phyloP scores from a whole-genome alignment of 805 yeast genomes.

The Monosporozyma servazzii region DNA sequence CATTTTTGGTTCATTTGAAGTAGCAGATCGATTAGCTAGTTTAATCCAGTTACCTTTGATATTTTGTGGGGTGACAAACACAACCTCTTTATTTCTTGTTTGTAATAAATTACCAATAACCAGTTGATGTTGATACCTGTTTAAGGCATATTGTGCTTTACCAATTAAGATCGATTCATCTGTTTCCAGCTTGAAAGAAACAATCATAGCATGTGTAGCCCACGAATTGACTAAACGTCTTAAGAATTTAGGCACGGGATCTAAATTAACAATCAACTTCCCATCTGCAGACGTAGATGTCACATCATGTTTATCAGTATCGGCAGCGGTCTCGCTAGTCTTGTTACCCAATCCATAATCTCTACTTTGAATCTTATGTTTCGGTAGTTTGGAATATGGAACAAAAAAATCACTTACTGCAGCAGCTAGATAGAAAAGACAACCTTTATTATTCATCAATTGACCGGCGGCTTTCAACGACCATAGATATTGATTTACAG shows the following conservation, averaged over 20 bases:
- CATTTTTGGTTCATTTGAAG: slow-evolving; percentile 18
- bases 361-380: slow-evolving; percentile 88
- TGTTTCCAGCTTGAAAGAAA: slow-evolving; percentile 89
- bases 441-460: slow-evolving; percentile 48
- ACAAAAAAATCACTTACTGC: slow-evolving; percentile 96
- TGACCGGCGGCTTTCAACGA: slow-evolving; percentile 63
- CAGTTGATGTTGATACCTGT: slow-evolving; percentile 81
- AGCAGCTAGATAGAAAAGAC: slow-evolving; percentile 85
- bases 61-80: slow-evolving; percentile 47
- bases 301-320: background rate
- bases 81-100: slow-evolving; percentile 80
- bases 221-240: slow-evolving; percentile 81
- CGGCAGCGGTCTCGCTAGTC: slow-evolving; percentile 35
- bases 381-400: slow-evolving; percentile 77
- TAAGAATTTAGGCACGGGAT: slow-evolving; percentile 93
- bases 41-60: slow-evolving; percentile 40
- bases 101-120: slow-evolving; percentile 91
- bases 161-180: slow-evolving; percentile 59
- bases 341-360: slow-evolving; percentile 39
- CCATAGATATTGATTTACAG: slow-evolving; percentile 88
- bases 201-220: slow-evolving; percentile 94
- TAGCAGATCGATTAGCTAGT: slow-evolving; percentile 34
- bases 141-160: slow-evolving; percentile 72
- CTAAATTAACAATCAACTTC: slow-evolving; percentile 72
- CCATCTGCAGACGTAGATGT: slow-evolving; percentile 36